Conservation (phyloP, 1,139 yeast species). For the Pichia norvegensis region DNA sequence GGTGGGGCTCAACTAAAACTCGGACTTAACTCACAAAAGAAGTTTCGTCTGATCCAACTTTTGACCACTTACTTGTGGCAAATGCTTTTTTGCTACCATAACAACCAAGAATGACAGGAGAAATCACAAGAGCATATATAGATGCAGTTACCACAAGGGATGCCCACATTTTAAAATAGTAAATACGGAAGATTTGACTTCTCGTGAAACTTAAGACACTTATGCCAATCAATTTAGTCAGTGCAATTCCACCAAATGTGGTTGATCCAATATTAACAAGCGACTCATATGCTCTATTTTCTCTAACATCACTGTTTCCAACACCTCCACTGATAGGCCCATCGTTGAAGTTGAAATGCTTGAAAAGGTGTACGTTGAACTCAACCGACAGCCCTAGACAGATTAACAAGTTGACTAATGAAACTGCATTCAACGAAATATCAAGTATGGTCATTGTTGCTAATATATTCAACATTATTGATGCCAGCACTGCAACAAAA, state of each 20-base stretch:
- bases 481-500: slow-evolving; percentile 49
- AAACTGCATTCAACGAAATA: slow-evolving; percentile 79
- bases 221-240: slow-evolving; percentile 86
- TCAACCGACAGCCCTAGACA: slow-evolving; percentile 92
- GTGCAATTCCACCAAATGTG: slow-evolving; percentile 80
- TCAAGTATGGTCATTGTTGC: slow-evolving; percentile 74
- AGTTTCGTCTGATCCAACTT: slow-evolving; percentile 4
- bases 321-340: slow-evolving; percentile 8
- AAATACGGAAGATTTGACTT: slow-evolving; percentile 81
- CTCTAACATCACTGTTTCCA: neutral
- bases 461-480: slow-evolving; percentile 65
- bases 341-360: slow-evolving; percentile 53
- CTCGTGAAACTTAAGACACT: slow-evolving; percentile 76
- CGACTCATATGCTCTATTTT: slow-evolving; percentile 42
- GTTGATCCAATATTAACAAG: slow-evolving; percentile 76
- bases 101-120: slow-evolving; percentile 65
- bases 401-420: slow-evolving; percentile 78
- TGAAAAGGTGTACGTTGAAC: slow-evolving; percentile 79
- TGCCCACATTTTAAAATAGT: slow-evolving; percentile 96
- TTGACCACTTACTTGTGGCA: slow-evolving; percentile 7
- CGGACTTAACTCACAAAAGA: neutral
- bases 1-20: neutral
- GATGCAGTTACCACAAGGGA: slow-evolving; percentile 70
- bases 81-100: slow-evolving; percentile 35
- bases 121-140: slow-evolving; percentile 64